A percentile compares a stretch with the other conserved stretches of the same genome.
phyloP scores from a whole-genome alignment of 2,329 filamentous ascomycete species.

The Anisogramma anomala region DNA sequence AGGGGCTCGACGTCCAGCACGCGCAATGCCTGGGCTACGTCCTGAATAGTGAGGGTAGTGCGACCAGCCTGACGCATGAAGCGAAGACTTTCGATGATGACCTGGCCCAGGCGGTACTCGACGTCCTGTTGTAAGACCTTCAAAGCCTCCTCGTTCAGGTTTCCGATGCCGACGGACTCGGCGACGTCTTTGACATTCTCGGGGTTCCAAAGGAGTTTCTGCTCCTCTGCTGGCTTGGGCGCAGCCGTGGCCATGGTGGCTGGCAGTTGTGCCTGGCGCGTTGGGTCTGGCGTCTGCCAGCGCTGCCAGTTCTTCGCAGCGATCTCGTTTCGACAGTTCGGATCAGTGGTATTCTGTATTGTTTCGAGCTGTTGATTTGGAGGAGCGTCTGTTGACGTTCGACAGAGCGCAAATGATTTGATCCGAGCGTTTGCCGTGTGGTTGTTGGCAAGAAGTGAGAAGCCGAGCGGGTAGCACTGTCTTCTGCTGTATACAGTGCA shows the following conservation, averaged over 20 bases:
- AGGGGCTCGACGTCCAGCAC: slow-evolving; percentile 88
- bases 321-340: background rate
- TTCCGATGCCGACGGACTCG: slow-evolving; percentile 81
- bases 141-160: slow-evolving; percentile 73
- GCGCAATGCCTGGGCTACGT: slow-evolving; percentile 74
- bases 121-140: slow-evolving; percentile 86
- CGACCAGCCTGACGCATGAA: slow-evolving; percentile 89
- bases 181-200: slow-evolving; percentile 94
- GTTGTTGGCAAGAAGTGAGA: no score
- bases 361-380: background rate
- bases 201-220: slow-evolving; percentile 76
- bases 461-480: no score
- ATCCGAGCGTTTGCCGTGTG: no score
- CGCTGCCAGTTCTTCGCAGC: background rate
- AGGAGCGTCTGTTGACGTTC: no score
- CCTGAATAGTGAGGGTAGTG: slow-evolving; percentile 77
- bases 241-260: slow-evolving; percentile 14
- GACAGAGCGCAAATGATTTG: no score
- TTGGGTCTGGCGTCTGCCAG: background rate
- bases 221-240: slow-evolving; percentile 21
- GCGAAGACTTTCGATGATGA: slow-evolving; percentile 86
- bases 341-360: background rate
- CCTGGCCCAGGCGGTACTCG: slow-evolving; percentile 87
- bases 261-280: slow-evolving; percentile 4
- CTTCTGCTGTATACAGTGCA: no score